Evolutionary conservation across 495 filamentous ascomycete species (phyloP).

Genomic region (Penicillium cataractarum): DNA sequence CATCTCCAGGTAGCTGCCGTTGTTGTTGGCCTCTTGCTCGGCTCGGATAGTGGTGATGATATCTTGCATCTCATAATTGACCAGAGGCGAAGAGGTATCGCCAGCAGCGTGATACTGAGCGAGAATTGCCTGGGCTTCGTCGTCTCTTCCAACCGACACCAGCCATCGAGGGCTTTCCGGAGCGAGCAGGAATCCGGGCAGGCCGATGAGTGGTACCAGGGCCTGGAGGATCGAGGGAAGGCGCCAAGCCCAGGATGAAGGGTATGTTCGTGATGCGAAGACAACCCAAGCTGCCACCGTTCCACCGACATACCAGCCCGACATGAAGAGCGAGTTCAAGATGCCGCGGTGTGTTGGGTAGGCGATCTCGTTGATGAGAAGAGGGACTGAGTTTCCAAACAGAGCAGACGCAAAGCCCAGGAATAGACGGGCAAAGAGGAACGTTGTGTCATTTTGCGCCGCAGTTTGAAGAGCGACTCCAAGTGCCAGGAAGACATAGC

Average conservation of each 20-base stretch:
- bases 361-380: slow-evolving; percentile 64
- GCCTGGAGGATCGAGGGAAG: slow-evolving; percentile 56
- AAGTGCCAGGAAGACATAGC: slow-evolving; percentile 61
- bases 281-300: slow-evolving; percentile 37
- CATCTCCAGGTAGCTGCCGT: slow-evolving; percentile 54
- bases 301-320: slow-evolving; percentile 63
- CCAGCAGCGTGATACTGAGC: slow-evolving; percentile 34
- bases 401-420: slow-evolving; percentile 63
- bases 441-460: slow-evolving; percentile 48
- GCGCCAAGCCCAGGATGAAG: slow-evolving; percentile 52
- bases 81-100: slow-evolving; percentile 22
- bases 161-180: slow-evolving; percentile 53
- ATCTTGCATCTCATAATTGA: slow-evolving; percentile 31
- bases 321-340: slow-evolving; percentile 65
- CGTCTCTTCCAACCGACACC: slow-evolving; percentile 34
- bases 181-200: slow-evolving; percentile 43
- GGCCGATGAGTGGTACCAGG: slow-evolving; percentile 44
- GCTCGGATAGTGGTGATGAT: slow-evolving; percentile 28
- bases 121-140: slow-evolving; percentile 42
- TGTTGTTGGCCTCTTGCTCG: slow-evolving; percentile 34
- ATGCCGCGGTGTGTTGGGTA: slow-evolving; percentile 65
- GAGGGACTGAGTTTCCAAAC: slow-evolving; percentile 59
- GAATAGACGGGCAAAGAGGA: slow-evolving; percentile 62
- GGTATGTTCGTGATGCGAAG: slow-evolving; percentile 31
- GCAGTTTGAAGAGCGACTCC: slow-evolving; percentile 59